These are phyloP conservation scores for Aspergillus persii DNA, from an alignment of 2,329 filamentous ascomycete species.

Conservation along the genomic window DNA sequence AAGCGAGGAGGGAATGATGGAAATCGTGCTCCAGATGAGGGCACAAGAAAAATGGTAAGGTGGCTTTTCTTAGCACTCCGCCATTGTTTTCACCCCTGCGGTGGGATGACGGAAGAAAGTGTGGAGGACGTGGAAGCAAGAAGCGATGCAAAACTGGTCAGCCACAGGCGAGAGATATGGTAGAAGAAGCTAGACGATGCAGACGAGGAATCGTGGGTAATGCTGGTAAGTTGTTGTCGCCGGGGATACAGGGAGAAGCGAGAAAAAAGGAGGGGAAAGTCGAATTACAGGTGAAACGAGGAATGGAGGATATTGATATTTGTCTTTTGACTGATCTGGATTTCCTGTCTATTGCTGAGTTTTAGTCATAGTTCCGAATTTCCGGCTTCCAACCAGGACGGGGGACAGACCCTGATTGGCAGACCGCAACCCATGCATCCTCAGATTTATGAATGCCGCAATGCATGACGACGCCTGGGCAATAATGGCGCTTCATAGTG, in stretches of 20 bases:
- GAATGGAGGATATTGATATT: background rate
- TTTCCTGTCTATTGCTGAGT: too few species aligned
- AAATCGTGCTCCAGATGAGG: background rate
- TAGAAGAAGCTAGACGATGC: background rate
- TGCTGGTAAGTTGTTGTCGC: background rate
- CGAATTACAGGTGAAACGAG: background rate
- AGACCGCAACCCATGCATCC: too few species aligned
- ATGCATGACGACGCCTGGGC: background rate
- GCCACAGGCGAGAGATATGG: background rate
- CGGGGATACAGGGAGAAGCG: background rate
- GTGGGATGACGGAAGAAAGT: slow-evolving; percentile 5
- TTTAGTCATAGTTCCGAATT: too few species aligned
- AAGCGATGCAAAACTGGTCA: background rate
- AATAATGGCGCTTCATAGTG: too few species aligned
- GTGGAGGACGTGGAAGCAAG: slow-evolving; percentile 1
- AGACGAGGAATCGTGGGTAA: background rate
- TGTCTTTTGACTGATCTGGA: too few species aligned
- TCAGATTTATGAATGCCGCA: too few species aligned
- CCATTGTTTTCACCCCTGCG: background rate
- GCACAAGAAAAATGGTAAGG: background rate
- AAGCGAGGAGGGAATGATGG: background rate
- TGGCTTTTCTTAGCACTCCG: background rate
- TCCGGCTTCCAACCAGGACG: background rate
- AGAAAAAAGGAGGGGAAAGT: background rate
- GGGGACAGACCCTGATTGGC: too few species aligned